phyloP scores from a whole-genome alignment of 208 protist genomes.

The Leishmania arabica region DNA sequence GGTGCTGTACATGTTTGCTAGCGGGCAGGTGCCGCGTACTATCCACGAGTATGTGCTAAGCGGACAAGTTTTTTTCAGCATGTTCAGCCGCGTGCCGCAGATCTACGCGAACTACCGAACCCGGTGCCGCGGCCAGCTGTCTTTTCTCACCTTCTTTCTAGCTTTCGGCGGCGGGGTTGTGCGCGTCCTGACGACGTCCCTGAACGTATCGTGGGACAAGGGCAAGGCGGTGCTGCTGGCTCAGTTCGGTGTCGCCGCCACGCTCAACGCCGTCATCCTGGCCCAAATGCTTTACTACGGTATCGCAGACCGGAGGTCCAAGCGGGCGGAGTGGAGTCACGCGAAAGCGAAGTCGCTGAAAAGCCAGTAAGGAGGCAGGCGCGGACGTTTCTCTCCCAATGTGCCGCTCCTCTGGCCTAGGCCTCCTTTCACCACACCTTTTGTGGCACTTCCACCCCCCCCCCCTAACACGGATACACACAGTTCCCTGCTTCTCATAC shows the following conservation, averaged over 20 bases:
- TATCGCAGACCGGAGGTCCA: slow-evolving; percentile 11
- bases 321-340: not conserved
- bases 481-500: not conserved
- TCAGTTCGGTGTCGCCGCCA: slow-evolving; percentile 61
- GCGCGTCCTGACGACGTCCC: slow-evolving; percentile 74
- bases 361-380: not conserved
- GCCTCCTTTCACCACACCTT: not conserved
- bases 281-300: slow-evolving; percentile 72
- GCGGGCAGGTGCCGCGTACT: slow-evolving; percentile 39
- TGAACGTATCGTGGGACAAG: slow-evolving; percentile 84
- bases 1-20: slow-evolving; percentile 41
- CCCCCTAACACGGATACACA: not conserved
- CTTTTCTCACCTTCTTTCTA: slow-evolving; percentile 87
- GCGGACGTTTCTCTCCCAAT: not conserved
- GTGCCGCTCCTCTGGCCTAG: not conserved
- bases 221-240: slow-evolving; percentile 69
- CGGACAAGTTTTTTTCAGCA: slow-evolving; percentile 65
- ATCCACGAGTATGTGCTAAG: slow-evolving; percentile 66
- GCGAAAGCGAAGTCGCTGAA: not conserved
- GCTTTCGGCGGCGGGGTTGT: slow-evolving; percentile 73
- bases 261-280: slow-evolving; percentile 71
- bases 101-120: slow-evolving; percentile 74
- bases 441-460: not conserved
- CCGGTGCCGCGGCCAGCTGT: slow-evolving; percentile 68
- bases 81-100: slow-evolving; percentile 79